Percentiles rank a stretch among this genome's conserved stretches.
These are phyloP conservation scores for Talaromyces sp. DNA, from an alignment of 2,329 filamentous ascomycete species.

Conservation along the genomic window DNA sequence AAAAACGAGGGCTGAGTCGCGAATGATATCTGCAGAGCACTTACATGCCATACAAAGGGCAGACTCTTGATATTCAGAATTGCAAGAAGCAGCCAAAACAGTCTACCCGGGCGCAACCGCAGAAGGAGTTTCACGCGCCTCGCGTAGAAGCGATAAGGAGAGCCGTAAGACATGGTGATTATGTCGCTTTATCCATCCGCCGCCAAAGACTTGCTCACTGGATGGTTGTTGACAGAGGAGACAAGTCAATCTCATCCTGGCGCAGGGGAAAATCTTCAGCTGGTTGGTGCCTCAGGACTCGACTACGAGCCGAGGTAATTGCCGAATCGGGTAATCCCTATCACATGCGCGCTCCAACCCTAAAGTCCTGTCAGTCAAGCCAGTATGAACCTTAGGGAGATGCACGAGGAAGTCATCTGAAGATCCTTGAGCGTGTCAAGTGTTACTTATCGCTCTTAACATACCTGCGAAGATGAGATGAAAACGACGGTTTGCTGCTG, in stretches of 20 bases:
- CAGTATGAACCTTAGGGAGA: background rate
- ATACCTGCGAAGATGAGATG: background rate
- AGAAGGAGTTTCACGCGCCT: background rate
- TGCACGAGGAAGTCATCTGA: background rate
- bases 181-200: background rate
- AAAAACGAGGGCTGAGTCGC: background rate
- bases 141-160: background rate
- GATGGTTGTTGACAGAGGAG: no score
- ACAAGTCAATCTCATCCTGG: background rate
- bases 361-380: background rate
- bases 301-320: constrained; percentile 3
- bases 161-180: background rate
- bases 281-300: background rate
- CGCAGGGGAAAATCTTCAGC: background rate
- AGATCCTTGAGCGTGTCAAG: background rate
- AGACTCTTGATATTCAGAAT: constrained; percentile 19
- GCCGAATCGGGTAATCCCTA: background rate
- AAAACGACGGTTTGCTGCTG: background rate
- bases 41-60: constrained; percentile 21
- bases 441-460: background rate
- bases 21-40: background rate
- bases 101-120: constrained; percentile 1
- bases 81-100: constrained; percentile 14
- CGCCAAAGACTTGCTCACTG: background rate
- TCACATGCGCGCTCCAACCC: constrained; percentile 12